A percentile compares a stretch with the other conserved stretches of the same genome.
Conservation (phyloP, 306 rosid species). For the Sindora glabra region DNA sequence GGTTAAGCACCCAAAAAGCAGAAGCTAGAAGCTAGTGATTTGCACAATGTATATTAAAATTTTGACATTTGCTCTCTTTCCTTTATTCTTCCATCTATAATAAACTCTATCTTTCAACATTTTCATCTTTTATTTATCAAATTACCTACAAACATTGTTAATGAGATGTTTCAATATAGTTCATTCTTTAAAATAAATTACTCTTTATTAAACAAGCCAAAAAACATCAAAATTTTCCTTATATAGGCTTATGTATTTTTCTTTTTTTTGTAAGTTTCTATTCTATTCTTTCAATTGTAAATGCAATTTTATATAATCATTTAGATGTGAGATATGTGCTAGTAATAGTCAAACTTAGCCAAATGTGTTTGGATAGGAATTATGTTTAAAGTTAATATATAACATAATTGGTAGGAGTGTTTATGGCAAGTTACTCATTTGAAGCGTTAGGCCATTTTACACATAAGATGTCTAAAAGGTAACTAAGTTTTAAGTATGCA, state of each 20-base stretch:
- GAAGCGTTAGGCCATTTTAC: conserved; percentile 46
- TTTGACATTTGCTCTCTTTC: neutral
- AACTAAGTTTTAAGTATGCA: neutral
- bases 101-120: neutral
- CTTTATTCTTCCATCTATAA: neutral
- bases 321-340: neutral
- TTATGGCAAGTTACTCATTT: conserved; percentile 43
- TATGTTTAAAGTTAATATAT: neutral
- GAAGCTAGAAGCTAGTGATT: conserved; percentile 72
- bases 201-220: neutral
- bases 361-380: neutral
- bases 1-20: conserved; percentile 61
- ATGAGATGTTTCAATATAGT: neutral
- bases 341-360: neutral
- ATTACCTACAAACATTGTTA: neutral
- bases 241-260: neutral
- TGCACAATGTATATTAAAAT: conserved; percentile 44
- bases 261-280: neutral
- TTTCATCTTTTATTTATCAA: neutral
- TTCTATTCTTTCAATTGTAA: neutral
- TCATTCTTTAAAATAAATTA: neutral
- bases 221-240: neutral
- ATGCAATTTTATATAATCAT: neutral
- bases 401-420: neutral
- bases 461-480: conserved; percentile 55